Conservation (phyloP, 179 eudicot species). For the Corrigiola litoralis region DNA sequence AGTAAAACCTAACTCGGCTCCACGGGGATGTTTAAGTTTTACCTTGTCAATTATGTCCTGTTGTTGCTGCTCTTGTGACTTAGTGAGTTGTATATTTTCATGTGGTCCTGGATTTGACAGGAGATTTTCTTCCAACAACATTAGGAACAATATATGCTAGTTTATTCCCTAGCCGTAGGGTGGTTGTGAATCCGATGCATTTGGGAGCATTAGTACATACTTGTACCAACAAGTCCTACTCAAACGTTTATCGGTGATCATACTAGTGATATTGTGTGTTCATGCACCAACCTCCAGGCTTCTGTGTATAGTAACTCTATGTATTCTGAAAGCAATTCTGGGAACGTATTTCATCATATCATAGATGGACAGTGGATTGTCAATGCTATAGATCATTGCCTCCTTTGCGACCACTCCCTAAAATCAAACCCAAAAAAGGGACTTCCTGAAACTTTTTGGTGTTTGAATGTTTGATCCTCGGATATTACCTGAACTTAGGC, state of each 20-base stretch:
- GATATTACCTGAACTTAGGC: too few species aligned
- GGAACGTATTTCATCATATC: neutral
- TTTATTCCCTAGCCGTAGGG: conserved; percentile 8
- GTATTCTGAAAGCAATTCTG: neutral
- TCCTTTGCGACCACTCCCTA: too few species aligned
- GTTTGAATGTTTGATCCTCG: too few species aligned
- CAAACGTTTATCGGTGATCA: conserved; percentile 2
- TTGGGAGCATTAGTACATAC: conserved; percentile 5
- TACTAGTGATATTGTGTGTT: conserved; percentile 9
- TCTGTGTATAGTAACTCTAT: neutral
- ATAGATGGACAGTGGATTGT: too few species aligned
- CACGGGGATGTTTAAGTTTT: neutral
- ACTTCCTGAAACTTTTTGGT: too few species aligned
- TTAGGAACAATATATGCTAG: conserved; percentile 7
- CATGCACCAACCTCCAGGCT: neutral
- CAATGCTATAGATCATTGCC: too few species aligned
- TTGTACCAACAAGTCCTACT: conserved; percentile 7
- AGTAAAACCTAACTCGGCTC: too few species aligned
- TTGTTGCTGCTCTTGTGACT: neutral
- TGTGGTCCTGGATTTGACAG: conserved; percentile 12
- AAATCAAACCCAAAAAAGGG: too few species aligned
- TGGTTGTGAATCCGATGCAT: conserved; percentile 16
- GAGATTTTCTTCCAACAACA: neutral
- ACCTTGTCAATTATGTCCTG: neutral
- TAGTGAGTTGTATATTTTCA: neutral